phyloP scores from a whole-genome alignment of 805 yeast genomes.

The Candida ulmi region DNA sequence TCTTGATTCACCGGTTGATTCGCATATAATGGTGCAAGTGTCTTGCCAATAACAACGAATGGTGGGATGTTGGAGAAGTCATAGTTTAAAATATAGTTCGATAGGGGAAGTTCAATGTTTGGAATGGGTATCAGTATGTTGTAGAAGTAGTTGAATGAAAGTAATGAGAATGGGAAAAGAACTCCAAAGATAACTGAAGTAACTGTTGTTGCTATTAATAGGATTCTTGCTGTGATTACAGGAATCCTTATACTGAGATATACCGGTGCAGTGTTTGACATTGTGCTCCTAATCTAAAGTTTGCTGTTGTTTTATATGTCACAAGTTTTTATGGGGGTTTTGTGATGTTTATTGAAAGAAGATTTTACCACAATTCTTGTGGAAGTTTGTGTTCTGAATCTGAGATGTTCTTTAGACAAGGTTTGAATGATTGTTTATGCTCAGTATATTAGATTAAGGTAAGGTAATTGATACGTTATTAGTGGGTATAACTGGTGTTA shows the following conservation, averaged over 20 bases:
- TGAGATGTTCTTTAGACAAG: no score
- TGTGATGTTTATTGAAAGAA: no score
- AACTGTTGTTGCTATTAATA: slow-evolving; percentile 12
- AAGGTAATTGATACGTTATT: no score
- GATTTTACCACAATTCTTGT: no score
- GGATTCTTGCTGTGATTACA: slow-evolving; percentile 17
- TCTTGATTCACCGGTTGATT: slow-evolving; percentile 11
- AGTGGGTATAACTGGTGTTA: no score
- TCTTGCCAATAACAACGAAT: slow-evolving; percentile 15
- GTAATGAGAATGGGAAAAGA: slow-evolving; percentile 18
- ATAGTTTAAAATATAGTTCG: slow-evolving; percentile 16
- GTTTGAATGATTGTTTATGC: no score
- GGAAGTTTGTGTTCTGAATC: no score
- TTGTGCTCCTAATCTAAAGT: no score
- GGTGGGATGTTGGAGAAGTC: slow-evolving; percentile 17
- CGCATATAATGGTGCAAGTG: slow-evolving; percentile 11
- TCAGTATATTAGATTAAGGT: no score
- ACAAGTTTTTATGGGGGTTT: no score
- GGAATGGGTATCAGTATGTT: slow-evolving; percentile 19
- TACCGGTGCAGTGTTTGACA: no score
- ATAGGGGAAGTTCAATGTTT: slow-evolving; percentile 14
- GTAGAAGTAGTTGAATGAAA: slow-evolving; percentile 22
- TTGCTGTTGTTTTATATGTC: no score
- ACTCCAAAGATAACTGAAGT: slow-evolving; percentile 8
- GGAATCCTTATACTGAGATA: slow-evolving; percentile 19